These are phyloP conservation scores for Dactylorhiza incarnata DNA, from an alignment of 106 monocot species.

Conservation along the genomic window DNA sequence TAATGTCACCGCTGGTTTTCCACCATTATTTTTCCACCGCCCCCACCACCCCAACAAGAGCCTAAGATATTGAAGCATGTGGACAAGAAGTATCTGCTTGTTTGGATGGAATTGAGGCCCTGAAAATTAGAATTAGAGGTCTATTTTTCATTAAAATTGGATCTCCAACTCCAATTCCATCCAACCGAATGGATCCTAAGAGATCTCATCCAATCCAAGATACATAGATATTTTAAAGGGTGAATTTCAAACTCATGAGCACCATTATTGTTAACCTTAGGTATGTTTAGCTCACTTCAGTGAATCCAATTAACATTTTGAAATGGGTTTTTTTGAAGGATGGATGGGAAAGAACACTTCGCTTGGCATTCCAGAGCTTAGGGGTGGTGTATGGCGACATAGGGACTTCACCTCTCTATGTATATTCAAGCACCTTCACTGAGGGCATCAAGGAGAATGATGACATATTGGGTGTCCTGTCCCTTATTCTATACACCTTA, in stretches of 20 bases:
- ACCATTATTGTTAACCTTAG: not conserved
- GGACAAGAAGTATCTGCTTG: too few relatives aligned
- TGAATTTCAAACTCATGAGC: not conserved
- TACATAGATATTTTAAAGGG: too few relatives aligned
- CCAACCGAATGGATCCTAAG: too few relatives aligned
- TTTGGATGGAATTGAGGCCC: too few relatives aligned
- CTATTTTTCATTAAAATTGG: too few relatives aligned
- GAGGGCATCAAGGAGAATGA: constrained; percentile 40
- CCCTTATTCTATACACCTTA: constrained; percentile 57
- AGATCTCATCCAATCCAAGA: too few relatives aligned
- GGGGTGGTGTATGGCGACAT: constrained; percentile 65
- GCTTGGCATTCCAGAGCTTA: constrained; percentile 57
- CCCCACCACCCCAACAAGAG: too few relatives aligned
- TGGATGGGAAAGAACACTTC: constrained; percentile 27
- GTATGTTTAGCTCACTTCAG: not conserved
- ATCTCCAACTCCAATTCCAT: too few relatives aligned
- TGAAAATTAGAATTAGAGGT: too few relatives aligned
- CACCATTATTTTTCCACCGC: too few relatives aligned
- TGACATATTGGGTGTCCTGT: constrained; percentile 55
- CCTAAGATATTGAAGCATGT: too few relatives aligned
- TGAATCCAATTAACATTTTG: not conserved
- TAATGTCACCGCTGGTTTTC: too few relatives aligned
- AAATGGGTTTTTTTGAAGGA: not conserved
- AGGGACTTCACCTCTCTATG: constrained; percentile 65
- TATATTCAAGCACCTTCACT: constrained; percentile 44